These are phyloP conservation scores for Melanogaster broomeanus DNA, from an alignment of 768 basidiomycete species.

Conservation along the genomic window DNA sequence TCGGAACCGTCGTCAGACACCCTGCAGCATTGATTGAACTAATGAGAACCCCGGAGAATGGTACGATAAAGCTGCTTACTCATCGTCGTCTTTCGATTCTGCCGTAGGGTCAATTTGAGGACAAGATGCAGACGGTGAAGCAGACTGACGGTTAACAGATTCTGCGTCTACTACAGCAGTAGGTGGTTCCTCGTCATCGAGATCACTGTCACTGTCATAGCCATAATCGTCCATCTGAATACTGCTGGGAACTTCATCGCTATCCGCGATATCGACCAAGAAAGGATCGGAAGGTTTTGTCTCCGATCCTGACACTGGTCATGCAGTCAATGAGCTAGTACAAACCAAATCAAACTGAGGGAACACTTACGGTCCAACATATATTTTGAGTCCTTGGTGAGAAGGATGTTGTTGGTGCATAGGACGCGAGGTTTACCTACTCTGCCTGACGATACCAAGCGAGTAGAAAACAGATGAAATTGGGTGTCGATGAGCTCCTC, in stretches of 20 bases:
- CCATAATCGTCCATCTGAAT: slow-evolving; percentile 25
- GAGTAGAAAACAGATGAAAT: slow-evolving; percentile 31
- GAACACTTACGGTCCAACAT: slow-evolving; percentile 26
- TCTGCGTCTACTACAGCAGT: not conserved
- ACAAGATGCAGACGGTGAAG: not conserved
- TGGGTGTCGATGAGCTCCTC: slow-evolving; percentile 31
- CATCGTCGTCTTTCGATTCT: slow-evolving; percentile 3
- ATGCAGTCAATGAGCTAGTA: not conserved
- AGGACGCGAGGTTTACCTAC: slow-evolving; percentile 21
- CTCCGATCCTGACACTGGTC: slow-evolving; percentile 17
- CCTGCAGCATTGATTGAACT: not conserved
- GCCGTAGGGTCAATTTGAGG: not conserved
- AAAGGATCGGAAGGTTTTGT: slow-evolving; percentile 9
- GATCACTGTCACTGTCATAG: slow-evolving; percentile 37
- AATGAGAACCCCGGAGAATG: no score
- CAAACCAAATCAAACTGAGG: no score
- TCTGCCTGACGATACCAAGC: slow-evolving; percentile 9
- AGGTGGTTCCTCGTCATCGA: slow-evolving; percentile 27
- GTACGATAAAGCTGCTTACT: not conserved
- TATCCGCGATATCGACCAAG: slow-evolving; percentile 13
- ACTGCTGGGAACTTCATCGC: slow-evolving; percentile 7
- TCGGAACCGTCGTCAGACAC: slow-evolving; percentile 12
- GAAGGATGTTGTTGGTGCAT: slow-evolving; percentile 29
- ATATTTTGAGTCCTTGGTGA: slow-evolving; percentile 28
- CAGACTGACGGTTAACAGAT: not conserved